These are phyloP conservation scores for Suillus plorans DNA, from an alignment of 768 basidiomycete species.

Conservation along the genomic window DNA sequence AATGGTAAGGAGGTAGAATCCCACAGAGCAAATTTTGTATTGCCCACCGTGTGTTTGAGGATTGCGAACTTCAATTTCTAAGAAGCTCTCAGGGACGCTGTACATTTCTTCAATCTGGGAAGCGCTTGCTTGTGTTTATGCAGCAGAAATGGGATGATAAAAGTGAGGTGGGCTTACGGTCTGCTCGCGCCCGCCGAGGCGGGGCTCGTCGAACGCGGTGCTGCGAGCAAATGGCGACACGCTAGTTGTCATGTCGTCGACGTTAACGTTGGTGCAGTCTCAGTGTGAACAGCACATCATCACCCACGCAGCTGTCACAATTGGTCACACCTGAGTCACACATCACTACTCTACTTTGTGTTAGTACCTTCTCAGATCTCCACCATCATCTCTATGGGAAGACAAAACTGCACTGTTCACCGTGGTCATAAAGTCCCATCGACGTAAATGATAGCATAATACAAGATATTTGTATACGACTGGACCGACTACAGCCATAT, in stretches of 20 bases:
- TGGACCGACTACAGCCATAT: not conserved
- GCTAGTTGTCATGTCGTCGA: constrained; percentile 24
- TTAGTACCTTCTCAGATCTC: not conserved
- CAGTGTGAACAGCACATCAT: not conserved
- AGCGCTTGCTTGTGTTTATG: constrained; percentile 34
- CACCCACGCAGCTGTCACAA: not conserved
- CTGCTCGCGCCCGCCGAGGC: constrained; percentile 52
- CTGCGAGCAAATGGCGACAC: constrained; percentile 66
- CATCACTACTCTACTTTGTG: not conserved
- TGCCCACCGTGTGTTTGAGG: constrained; percentile 89
- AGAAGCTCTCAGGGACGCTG: constrained; percentile 91
- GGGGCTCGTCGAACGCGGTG: constrained; percentile 52
- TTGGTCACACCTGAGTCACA: not conserved
- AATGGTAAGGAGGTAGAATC: not conserved
- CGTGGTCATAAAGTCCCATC: not conserved
- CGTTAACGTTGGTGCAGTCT: constrained; percentile 13
- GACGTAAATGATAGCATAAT: not conserved
- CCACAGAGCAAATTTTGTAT: not conserved
- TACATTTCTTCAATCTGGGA: constrained; percentile 97
- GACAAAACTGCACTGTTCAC: not conserved
- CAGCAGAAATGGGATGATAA: constrained; percentile 15
- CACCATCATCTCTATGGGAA: not conserved
- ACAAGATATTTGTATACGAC: not conserved
- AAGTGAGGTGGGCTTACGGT: constrained; percentile 40
- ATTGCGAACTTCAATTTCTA: constrained; percentile 96